Conservation (phyloP, 805 yeast genomes). For the Clavispora asparagi region DNA sequence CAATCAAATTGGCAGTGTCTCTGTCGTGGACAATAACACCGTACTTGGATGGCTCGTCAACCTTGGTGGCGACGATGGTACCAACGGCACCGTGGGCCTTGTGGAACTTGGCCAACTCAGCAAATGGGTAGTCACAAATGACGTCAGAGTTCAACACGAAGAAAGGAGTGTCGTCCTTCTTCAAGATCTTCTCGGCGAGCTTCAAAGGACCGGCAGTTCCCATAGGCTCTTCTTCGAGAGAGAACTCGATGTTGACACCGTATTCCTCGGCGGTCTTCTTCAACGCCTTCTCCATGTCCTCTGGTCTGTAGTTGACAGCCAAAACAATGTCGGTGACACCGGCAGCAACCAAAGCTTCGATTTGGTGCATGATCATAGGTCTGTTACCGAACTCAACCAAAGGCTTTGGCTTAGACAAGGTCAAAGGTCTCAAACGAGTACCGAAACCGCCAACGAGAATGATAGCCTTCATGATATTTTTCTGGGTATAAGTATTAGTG, state of each 20-base stretch:
- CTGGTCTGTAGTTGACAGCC: constrained; percentile 99
- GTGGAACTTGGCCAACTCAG: constrained; percentile 90
- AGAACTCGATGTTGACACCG: constrained; percentile 92
- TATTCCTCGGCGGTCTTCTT: constrained; percentile 91
- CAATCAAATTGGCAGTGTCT: constrained; percentile 91
- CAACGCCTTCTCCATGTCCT: constrained; percentile 94
- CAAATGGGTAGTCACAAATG: constrained; percentile 97
- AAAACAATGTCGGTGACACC: constrained; percentile 98
- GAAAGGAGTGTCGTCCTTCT: constrained; percentile 94
- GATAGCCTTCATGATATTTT: constrained; percentile 83
- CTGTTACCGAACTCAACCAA: constrained; percentile 97
- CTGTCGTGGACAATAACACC: constrained; percentile 99
- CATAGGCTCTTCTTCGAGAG: constrained; percentile 98
- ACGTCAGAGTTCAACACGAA: constrained; percentile 98
- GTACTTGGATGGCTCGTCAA: constrained; percentile 98
- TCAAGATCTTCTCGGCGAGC: constrained; percentile 89
- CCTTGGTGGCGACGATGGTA: constrained; percentile 98
- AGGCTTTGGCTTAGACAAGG: constrained; percentile 93
- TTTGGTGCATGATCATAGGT: constrained; percentile 98
- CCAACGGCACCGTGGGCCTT: constrained; percentile 94
- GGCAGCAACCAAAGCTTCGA: constrained; percentile 95
- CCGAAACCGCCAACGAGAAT: constrained; percentile 99
- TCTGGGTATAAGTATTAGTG: neutral
- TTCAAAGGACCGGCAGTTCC: constrained; percentile 99
- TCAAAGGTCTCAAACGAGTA: constrained; percentile 98